Percentiles rank a stretch among this genome's conserved stretches.
These are phyloP conservation scores for Dryas integrifolia DNA, from an alignment of 331 rosid genomes.

Conservation along the genomic window DNA sequence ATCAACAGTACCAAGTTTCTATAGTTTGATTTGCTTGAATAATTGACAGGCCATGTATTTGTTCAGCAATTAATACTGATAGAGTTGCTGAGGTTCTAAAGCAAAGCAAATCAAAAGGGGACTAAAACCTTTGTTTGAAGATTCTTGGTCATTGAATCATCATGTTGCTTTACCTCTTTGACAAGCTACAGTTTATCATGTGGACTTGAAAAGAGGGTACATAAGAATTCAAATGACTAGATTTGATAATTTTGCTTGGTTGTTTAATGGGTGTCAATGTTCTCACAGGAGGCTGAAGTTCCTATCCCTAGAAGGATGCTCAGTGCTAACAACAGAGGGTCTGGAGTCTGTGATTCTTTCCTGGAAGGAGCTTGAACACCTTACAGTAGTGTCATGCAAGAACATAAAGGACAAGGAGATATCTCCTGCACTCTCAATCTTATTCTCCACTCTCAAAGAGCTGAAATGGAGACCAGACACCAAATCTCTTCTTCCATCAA, in stretches of 20 bases:
- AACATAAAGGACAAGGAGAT: slow-evolving; percentile 63
- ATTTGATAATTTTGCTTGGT: slow-evolving; percentile 11
- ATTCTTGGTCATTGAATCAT: not conserved
- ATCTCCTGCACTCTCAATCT: slow-evolving; percentile 62
- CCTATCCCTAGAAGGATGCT: slow-evolving; percentile 79
- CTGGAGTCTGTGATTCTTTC: slow-evolving; percentile 68
- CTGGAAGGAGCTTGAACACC: slow-evolving; percentile 78
- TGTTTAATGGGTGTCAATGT: slow-evolving; percentile 18
- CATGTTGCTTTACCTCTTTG: not conserved
- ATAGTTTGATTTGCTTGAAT: not conserved
- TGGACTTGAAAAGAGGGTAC: not conserved
- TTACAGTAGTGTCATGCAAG: slow-evolving; percentile 81
- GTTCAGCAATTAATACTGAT: not conserved
- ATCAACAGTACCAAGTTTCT: not conserved
- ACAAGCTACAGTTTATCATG: not conserved
- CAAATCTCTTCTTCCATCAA: slow-evolving; percentile 68
- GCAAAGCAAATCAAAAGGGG: not conserved
- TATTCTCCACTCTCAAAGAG: slow-evolving; percentile 64
- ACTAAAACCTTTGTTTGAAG: not conserved
- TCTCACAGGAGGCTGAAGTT: slow-evolving; percentile 65
- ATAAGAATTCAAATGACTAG: not conserved
- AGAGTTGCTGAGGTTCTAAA: not conserved
- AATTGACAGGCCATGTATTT: no score
- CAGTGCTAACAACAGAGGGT: slow-evolving; percentile 70
- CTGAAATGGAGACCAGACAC: slow-evolving; percentile 88